Evolutionary conservation across 2,329 filamentous ascomycete genomes (phyloP).

Genomic region (Aspergillus sp.): DNA sequence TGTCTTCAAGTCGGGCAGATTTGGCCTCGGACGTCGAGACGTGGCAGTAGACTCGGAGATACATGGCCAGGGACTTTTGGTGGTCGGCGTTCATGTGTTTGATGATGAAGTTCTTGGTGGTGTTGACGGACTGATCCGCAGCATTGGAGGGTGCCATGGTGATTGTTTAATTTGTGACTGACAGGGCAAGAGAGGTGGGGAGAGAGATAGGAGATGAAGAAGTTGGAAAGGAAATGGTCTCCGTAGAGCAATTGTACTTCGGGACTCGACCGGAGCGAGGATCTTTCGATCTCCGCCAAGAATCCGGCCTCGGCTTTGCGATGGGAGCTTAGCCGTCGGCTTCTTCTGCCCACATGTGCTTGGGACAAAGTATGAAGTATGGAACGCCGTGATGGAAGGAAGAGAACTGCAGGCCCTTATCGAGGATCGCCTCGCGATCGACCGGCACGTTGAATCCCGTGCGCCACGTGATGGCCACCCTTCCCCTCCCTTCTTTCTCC

Average conservation of each 20-base stretch:
- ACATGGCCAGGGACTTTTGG: conserved; percentile 69
- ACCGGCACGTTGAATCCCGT: neutral
- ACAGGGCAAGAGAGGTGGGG: neutral
- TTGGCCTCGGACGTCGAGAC: conserved; percentile 58
- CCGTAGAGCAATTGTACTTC: neutral
- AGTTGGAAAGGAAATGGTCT: neutral
- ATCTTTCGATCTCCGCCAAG: neutral
- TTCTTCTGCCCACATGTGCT: neutral
- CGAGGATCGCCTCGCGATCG: neutral
- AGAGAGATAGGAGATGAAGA: neutral
- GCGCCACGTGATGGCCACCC: neutral
- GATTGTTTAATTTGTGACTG: neutral
- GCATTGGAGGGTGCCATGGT: neutral
- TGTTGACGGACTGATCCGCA: conserved; percentile 16
- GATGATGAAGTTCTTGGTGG: conserved; percentile 63
- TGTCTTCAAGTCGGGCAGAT: conserved; percentile 62
- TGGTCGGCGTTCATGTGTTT: conserved; percentile 88
- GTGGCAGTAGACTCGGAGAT: conserved; percentile 70
- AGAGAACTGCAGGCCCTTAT: neutral
- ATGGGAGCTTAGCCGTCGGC: neutral
- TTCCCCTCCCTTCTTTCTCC: neutral
- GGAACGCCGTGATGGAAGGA: neutral
- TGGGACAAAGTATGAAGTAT: neutral
- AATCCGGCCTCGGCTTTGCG: neutral
- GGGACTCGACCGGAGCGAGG: neutral